Evolutionary conservation across 2,329 filamentous ascomycete species (phyloP).

Genomic region (Apiospora arundinis): DNA sequence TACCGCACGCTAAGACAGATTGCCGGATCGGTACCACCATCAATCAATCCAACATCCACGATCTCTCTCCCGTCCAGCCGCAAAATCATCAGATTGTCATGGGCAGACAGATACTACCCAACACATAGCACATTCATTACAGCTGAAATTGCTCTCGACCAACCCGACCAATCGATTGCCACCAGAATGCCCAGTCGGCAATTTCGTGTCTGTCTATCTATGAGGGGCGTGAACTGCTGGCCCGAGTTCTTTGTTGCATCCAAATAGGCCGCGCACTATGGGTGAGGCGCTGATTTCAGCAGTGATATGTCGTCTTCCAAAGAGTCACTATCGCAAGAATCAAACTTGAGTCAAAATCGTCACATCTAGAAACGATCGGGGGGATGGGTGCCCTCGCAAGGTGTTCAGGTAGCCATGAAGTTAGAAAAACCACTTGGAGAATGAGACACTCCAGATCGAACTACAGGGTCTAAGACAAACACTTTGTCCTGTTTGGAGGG

Average conservation of each 20-base stretch:
- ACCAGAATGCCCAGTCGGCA: not conserved
- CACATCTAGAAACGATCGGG: not conserved
- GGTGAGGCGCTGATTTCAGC: not conserved
- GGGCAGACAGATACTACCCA: constrained; percentile 11
- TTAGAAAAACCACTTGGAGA: not conserved
- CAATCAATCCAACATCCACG: constrained; percentile 3
- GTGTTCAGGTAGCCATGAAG: not conserved
- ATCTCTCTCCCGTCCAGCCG: constrained; percentile 1
- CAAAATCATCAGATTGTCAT: constrained; percentile 4
- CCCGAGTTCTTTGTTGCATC: not conserved
- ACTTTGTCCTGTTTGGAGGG: not conserved
- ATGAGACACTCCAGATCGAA: constrained; percentile 6
- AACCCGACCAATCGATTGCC: not conserved
- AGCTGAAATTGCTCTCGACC: constrained; percentile 3
- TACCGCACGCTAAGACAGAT: constrained; percentile 33
- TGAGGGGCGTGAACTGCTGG: not conserved
- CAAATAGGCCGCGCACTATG: not conserved
- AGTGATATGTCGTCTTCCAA: not conserved
- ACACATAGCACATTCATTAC: not conserved
- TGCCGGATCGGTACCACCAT: constrained; percentile 30
- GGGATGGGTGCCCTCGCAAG: not conserved
- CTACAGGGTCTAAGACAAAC: not conserved
- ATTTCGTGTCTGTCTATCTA: not conserved
- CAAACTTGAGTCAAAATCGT: not conserved
- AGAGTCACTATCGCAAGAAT: not conserved